phyloP scores from a whole-genome alignment of 2,329 filamentous ascomycete species.

The Venturia oleaginea region DNA sequence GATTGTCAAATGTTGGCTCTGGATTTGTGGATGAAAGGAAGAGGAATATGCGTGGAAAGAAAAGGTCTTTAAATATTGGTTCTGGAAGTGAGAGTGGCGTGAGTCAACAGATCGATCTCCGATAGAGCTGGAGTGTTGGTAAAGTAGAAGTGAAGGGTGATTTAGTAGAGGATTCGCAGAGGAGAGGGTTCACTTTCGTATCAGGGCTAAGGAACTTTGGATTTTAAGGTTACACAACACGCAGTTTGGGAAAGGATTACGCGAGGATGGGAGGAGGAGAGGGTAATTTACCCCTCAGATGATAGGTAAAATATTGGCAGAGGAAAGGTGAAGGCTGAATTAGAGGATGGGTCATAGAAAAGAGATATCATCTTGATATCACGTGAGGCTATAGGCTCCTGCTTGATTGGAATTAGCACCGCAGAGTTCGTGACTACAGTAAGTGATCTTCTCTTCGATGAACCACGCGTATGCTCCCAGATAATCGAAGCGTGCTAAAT shows the following conservation, averaged over 20 bases:
- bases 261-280: not conserved
- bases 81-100: not conserved
- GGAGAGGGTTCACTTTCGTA: not conserved
- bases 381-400: not conserved
- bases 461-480: no score
- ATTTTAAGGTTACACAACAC: not conserved
- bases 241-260: not conserved
- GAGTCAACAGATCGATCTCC: not conserved
- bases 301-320: not conserved
- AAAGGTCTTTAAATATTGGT: not conserved
- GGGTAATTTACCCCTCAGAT: not conserved
- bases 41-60: not conserved
- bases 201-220: not conserved
- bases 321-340: not conserved
- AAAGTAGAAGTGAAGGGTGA: conserved; percentile 1
- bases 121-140: not conserved
- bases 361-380: not conserved
- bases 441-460: no score
- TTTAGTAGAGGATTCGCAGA: not conserved
- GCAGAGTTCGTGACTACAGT: no score
- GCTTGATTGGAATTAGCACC: not conserved
- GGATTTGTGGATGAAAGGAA: not conserved
- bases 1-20: not conserved
- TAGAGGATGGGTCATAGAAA: not conserved
- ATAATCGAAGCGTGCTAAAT: no score